Evolutionary conservation across 208 protist species (phyloP), one percentile per base, ranked within the genome.

Genomic region (Porcisia hertigi): DNA sequence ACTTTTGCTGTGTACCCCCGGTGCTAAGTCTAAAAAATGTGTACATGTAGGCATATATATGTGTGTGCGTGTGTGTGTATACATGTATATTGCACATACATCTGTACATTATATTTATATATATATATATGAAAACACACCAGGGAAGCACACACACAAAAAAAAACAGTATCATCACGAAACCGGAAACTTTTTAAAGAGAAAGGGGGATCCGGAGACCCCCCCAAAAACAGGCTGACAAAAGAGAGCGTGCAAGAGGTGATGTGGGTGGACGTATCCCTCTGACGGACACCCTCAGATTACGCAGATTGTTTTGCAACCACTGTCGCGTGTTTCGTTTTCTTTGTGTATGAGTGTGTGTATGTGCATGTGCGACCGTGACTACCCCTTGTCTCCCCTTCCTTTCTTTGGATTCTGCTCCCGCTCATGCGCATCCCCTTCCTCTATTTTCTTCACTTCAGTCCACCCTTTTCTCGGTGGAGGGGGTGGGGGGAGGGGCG

Each of bases 261-360:
- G 52, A 52, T 11, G 34, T 73, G 39, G 30, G 23, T 18, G n/a
- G n/a, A 45, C 6, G 23, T 8, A 63, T 41, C 67, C 34, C 30
- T 11, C 47, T 49, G 66, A 36, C 64, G 49, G 14, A 55, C 25
- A 71, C n/a, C 52, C 47, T 18, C 62, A 71, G 3, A 41, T 49
- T 36, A 14, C 7, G 6, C 41, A 34, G n/a, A 52, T 67, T 49
- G 23, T 47, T 23, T 67, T 49, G 23, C 14, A 30, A 49, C 25
- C 9, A n/a, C 8, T 67, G 63, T 36, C 47, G 63, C 5, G 18
- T 20, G 18, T 47, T n/a, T 65, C 30, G 2, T 41, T 39, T 34
- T 30, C 18, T 69, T 1, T 69, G 66, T 71, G 65, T 70, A 7
- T 57, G 65, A 55, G 23, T 70, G 25, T 57, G 64, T 58, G 4